A percentile compares a stretch with the other conserved stretches of the same genome.
These are phyloP conservation scores for Gossypium herbaceum DNA, from an alignment of 345 rosid species.

Conservation along the genomic window DNA sequence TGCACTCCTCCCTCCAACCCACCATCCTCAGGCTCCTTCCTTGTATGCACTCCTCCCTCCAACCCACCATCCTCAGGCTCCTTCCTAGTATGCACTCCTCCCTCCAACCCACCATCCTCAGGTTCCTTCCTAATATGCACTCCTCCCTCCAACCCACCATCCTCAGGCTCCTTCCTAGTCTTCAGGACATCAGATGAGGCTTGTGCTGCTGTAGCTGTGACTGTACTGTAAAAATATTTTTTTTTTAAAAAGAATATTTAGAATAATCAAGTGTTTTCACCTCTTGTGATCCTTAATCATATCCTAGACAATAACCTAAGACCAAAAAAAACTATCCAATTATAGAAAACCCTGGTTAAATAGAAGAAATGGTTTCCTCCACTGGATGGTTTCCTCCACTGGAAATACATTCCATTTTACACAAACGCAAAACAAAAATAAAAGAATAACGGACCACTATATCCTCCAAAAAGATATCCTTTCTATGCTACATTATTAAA, in stretches of 20 bases:
- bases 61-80: neutral
- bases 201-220: conserved; percentile 33
- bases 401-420: neutral
- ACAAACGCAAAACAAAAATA: neutral
- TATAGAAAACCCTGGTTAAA: neutral
- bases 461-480: neutral
- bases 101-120: neutral
- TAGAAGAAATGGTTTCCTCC: neutral
- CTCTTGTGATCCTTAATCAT: neutral
- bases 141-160: neutral
- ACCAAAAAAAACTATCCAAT: neutral
- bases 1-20: neutral
- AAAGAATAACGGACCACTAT: neutral
- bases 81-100: neutral
- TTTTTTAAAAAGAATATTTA: conserved; percentile 9
- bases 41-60: neutral
- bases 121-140: neutral
- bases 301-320: neutral
- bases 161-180: conserved; percentile 8
- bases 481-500: neutral
- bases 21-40: conserved; percentile 3
- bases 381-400: neutral
- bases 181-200: conserved; percentile 40
- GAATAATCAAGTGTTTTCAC: neutral
- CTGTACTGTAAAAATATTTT: conserved; percentile 35